phyloP scores from a whole-genome alignment of 148 eudicot genomes.

The Oxyria digyna region DNA sequence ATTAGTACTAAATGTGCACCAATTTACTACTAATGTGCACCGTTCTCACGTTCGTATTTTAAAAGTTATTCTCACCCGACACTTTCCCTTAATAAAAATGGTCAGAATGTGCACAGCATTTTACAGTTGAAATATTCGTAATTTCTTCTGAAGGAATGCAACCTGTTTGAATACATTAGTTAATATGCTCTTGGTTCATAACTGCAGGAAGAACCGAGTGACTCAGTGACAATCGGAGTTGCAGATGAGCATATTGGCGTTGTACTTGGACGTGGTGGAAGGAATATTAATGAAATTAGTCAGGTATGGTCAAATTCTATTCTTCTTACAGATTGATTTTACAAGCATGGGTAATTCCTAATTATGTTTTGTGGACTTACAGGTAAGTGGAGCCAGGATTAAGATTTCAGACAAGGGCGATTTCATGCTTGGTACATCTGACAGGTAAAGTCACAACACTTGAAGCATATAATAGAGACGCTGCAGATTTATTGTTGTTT shows the following conservation, averaged over 20 bases:
- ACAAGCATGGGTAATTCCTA: neutral
- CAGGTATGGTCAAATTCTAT: constrained; percentile 36
- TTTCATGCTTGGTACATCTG: constrained; percentile 86
- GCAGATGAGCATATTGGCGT: constrained; percentile 96
- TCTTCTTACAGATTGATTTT: neutral
- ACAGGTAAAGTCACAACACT: constrained; percentile 38
- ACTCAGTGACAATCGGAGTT: constrained; percentile 82
- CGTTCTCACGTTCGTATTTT: too few species aligned
- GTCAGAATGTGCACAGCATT: too few species aligned
- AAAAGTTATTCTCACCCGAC: too few species aligned
- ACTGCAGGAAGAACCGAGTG: constrained; percentile 42
- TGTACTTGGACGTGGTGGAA: constrained; percentile 93
- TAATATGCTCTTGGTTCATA: neutral
- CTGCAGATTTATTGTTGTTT: neutral
- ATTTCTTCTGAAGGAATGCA: neutral
- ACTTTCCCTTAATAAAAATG: too few species aligned
- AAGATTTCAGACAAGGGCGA: constrained; percentile 94
- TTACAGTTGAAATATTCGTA: too few species aligned
- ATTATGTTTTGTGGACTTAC: constrained; percentile 17
- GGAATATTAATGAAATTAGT: constrained; percentile 66
- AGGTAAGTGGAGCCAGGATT: constrained; percentile 90
- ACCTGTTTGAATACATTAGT: neutral
- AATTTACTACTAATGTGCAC: too few species aligned
- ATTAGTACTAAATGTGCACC: too few species aligned
- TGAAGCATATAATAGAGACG: neutral